phyloP scores from a whole-genome alignment of 257 asterid species.

The Solanum ossicruentum region DNA sequence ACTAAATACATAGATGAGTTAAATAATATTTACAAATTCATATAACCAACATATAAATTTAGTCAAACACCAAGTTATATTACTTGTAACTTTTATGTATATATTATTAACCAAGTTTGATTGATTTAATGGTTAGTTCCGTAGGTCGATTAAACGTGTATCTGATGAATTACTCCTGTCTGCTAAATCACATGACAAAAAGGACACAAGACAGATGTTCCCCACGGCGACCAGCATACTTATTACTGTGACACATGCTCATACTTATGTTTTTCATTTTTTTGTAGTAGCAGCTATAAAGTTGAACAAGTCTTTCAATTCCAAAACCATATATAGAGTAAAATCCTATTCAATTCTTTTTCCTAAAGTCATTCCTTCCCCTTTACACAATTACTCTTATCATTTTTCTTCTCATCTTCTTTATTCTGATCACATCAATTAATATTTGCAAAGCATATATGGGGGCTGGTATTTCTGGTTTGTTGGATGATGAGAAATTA shows the following conservation, averaged over 20 bases:
- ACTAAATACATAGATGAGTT: no score
- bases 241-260: neutral
- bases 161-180: neutral
- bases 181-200: neutral
- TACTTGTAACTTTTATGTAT: neutral
- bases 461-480: constrained; percentile 31
- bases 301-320: neutral
- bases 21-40: no score
- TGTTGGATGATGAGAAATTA: neutral
- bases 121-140: no score
- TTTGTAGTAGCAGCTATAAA: neutral
- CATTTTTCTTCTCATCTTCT: neutral
- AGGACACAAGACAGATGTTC: neutral
- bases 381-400: neutral
- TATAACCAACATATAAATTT: no score
- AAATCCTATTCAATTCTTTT: neutral
- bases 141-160: no score
- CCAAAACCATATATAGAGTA: neutral
- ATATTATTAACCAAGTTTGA: neutral
- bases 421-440: neutral
- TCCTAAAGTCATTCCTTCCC: neutral
- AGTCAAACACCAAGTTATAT: no score
- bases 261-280: no score
- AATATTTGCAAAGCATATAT: neutral
- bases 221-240: neutral